phyloP scores from a whole-genome alignment of 1,139 yeast species.

The Pichia sp. region DNA sequence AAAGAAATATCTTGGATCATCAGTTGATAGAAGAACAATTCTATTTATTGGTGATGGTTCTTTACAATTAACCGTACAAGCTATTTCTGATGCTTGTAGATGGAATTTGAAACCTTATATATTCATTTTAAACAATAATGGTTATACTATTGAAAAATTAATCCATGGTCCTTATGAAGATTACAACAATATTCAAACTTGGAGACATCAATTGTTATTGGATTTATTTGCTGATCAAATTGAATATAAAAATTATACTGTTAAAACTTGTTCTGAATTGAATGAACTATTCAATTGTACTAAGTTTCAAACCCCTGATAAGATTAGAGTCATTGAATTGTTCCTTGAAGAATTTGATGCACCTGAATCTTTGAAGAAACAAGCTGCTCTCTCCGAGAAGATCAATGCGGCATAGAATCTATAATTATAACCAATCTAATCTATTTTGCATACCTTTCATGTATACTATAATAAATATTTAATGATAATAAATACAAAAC shows the following conservation, averaged over 20 bases:
- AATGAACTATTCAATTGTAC: constrained; percentile 47
- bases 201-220: constrained; percentile 67
- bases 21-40: constrained; percentile 52
- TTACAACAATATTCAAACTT: constrained; percentile 75
- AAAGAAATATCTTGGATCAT: constrained; percentile 35
- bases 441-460: no score
- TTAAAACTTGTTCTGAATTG: constrained; percentile 60
- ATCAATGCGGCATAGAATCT: constrained; percentile 38
- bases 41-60: constrained; percentile 89
- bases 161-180: constrained; percentile 73
- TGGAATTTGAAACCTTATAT: constrained; percentile 75
- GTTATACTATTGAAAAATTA: constrained; percentile 84
- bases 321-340: constrained; percentile 71
- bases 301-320: constrained; percentile 52
- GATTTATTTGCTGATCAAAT: constrained; percentile 65
- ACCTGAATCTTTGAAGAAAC: constrained; percentile 61
- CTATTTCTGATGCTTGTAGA: constrained; percentile 75
- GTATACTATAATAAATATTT: no score
- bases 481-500: no score
- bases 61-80: constrained; percentile 80
- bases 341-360: constrained; percentile 81
- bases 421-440: background rate
- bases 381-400: constrained; percentile 71
- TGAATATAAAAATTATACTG: constrained; percentile 45
- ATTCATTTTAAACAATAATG: constrained; percentile 77